A percentile compares a stretch with the other conserved stretches of the same genome.
phyloP scores from a whole-genome alignment of 2,329 filamentous ascomycete species.

The Exophiala sideris region DNA sequence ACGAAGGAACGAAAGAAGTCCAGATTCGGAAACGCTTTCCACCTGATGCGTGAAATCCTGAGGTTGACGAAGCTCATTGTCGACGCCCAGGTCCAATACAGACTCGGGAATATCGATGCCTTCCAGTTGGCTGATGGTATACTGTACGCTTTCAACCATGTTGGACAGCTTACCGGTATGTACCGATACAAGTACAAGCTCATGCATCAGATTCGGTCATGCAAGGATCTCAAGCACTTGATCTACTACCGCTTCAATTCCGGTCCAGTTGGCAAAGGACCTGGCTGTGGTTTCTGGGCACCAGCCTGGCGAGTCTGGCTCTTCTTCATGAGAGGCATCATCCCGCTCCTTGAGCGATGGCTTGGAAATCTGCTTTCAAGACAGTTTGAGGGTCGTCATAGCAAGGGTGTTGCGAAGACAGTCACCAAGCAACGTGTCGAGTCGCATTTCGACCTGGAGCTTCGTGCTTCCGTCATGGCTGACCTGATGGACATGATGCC shows the following conservation, averaged over 20 bases:
- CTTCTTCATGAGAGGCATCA: conserved; percentile 98
- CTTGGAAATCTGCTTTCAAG: conserved; percentile 92
- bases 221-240: conserved; percentile 97
- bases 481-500: conserved; percentile 99
- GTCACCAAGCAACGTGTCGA: conserved; percentile 99
- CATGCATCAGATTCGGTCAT: conserved; percentile 99
- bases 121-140: conserved; percentile 99
- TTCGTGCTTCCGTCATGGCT: conserved; percentile 97
- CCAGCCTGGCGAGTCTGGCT: conserved; percentile 98
- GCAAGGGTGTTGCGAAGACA: conserved; percentile 97
- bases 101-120: conserved; percentile 94
- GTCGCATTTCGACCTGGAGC: conserved; percentile 95
- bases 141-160: conserved; percentile 98
- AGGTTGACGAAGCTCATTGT: conserved; percentile 96
- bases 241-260: conserved; percentile 99
- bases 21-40: conserved; percentile 97
- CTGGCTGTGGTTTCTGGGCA: conserved; percentile 98
- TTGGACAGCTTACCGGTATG: conserved; percentile 97
- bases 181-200: conserved; percentile 99
- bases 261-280: conserved; percentile 92
- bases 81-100: conserved; percentile 96
- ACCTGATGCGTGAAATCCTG: conserved; percentile 96
- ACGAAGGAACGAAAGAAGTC: conserved; percentile 99
- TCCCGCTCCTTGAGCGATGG: conserved; percentile 94
- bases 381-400: conserved; percentile 97